Evolutionary conservation across 2,329 filamentous ascomycete species (phyloP), one percentile per base, ranked within the genome.

Genomic region (Eutypella sp.): DNA sequence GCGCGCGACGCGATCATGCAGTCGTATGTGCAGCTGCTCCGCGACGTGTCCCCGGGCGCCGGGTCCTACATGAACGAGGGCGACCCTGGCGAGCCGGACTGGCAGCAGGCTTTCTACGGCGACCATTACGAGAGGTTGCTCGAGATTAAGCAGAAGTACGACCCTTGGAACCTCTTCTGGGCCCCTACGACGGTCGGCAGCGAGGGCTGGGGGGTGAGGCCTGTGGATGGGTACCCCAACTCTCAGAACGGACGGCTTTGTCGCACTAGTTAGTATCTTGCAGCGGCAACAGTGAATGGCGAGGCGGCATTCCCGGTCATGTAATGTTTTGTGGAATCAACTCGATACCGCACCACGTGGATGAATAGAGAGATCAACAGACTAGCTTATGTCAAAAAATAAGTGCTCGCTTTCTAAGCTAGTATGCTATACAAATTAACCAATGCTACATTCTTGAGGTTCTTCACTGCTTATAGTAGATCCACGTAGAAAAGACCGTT

Each of bases 11-110:
- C 48, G 5, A 34, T 54, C n/a, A 54, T 64, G 54, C 47, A 55
- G 19, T 44, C 34, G 29, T 57, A 55, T 37, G 57, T 57, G 58
- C 45, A 48, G 19, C 40, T 57, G 20, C 50, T 69, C 15, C 59
- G 66, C 18, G 59, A 52, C 5, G 60, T 61, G 3, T 66, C 71
- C 2, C 71, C 71, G 2, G 67, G 63, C 0, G 60, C 61, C 4
- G 73, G 73, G 3, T 63, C 70, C 3, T 78, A 78, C 49, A 64
- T 75, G 63, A 78, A 77, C 48, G 77, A 82, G 63, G 73, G 69
- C 0, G 72, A 79, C 55, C 72, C 73, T 23, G 64, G 66, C 40
- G 67, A 78, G 57, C 67, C 67, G 2, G 53, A 74, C 44, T 78
- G 66, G 54, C 63, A 75, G 55, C 53, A 70, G 31, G 61, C 57